Base-by-base conservation (phyloP, 345 rosid species). In the Durio zibethinus region DNA sequence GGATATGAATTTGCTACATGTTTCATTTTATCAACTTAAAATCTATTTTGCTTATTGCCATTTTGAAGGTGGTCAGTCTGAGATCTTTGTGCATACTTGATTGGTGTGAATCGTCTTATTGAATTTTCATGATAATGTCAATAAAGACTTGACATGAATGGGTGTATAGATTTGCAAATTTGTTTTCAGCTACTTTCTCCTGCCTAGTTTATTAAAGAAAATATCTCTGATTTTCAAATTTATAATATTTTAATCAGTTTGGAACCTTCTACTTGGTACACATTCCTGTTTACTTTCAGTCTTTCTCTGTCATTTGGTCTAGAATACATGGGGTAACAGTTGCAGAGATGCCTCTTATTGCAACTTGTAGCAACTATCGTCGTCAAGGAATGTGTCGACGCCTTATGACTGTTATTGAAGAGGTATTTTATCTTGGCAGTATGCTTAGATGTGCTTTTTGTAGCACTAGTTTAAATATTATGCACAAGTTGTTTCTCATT, bases 271-370 rank as follows among this genome's bases (percentile, higher is more conserved):
- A 5, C 11, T 75, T 72, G 40, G 40, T 56, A 16, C 2, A 50
- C 35, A 11, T 45, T 38, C 48, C 21, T 25, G 9, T 25, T 70
- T n/a, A 57, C 53, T 56, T 18, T 31, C 7, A 10, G 53, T 35
- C 48, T 64, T 71, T 48, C 43, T 60, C 27, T 60, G 43, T 42
- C 60, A n/a, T 74, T 71, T 59, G 47, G 18, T 10, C 36, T 29
- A 95, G 99, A 87, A 87, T 93, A 72, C 97, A 95, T 85, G 99
- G 97, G 76, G 82, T 79, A 68, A 76, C 86, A 47, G 85, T 95
- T 77, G 99, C 99, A 35, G 99, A 95, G 91, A 93, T 95, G 99
- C 99, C 98, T 79, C 90, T 95, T 43, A 89, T 93, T 84, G 99
- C 98, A 83, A 95, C 99, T 64, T 93, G 97, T 82, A 91, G 95